Conservation (phyloP, 2,329 filamentous ascomycete genomes). For the Tolypocladium paradoxum region DNA sequence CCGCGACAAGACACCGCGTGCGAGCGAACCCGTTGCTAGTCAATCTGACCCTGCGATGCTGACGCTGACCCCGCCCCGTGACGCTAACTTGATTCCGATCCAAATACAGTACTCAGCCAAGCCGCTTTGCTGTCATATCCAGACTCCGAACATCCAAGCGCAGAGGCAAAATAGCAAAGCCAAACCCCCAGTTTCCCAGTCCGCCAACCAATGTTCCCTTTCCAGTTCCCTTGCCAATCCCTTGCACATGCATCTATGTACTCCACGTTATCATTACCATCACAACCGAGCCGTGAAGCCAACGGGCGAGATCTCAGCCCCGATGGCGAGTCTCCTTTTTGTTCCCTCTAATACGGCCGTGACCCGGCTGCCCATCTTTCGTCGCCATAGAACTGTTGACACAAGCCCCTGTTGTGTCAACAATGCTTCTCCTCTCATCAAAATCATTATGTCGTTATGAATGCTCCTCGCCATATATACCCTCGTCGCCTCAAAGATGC, state of each 20-base stretch:
- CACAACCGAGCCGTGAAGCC: slow-evolving; percentile 19
- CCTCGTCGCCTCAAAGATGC: not conserved
- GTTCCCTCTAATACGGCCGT: not conserved
- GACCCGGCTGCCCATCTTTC: not conserved
- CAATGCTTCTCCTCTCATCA: slow-evolving; percentile 4
- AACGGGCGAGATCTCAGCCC: slow-evolving; percentile 10
- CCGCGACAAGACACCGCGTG: not conserved
- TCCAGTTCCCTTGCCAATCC: not conserved
- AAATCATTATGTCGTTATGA: slow-evolving; percentile 11
- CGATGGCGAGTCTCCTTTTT: not conserved
- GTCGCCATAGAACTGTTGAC: not conserved
- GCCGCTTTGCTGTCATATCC: slow-evolving; percentile 8
- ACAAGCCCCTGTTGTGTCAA: not conserved
- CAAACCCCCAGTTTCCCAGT: not conserved
- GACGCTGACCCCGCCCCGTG: not conserved
- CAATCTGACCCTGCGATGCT: not conserved
- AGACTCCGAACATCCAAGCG: slow-evolving; percentile 16
- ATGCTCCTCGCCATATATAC: slow-evolving; percentile 1
- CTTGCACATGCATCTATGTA: slow-evolving; percentile 8
- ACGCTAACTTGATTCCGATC: not conserved
- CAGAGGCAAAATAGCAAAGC: not conserved
- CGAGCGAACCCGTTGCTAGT: not conserved
- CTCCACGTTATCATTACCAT: slow-evolving; percentile 19
- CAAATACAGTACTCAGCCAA: not conserved
- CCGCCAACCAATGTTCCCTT: not conserved